Evolutionary conservation across 2,329 filamentous ascomycete species (phyloP).

Genomic region (Pseudopithomyces chartarum): DNA sequence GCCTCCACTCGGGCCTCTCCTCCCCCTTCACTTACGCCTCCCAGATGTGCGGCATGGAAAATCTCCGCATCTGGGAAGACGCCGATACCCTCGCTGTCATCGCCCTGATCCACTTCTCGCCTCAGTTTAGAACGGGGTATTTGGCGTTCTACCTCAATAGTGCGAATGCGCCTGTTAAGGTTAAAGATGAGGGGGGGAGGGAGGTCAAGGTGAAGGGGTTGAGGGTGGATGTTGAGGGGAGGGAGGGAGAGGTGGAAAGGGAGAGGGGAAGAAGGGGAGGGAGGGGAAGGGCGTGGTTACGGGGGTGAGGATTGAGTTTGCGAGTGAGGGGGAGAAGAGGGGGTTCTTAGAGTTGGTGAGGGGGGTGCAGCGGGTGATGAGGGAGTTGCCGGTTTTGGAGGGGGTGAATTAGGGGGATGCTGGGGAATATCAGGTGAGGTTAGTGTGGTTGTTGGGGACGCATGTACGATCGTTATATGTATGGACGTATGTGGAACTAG

Average conservation of each 20-base stretch:
- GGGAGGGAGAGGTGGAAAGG: conserved; percentile 14
- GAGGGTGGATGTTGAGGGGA: conserved; percentile 37
- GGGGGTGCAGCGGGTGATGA: conserved; percentile 44
- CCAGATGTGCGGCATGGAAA: conserved; percentile 56
- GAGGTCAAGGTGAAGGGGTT: conserved; percentile 51
- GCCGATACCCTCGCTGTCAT: conserved; percentile 49
- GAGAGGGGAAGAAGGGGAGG: conserved; percentile 3
- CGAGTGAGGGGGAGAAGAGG: conserved; percentile 47
- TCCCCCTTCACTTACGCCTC: conserved; percentile 52
- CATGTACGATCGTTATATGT: too few relatives aligned
- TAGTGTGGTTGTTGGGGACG: too few relatives aligned
- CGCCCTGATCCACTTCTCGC: conserved; percentile 51
- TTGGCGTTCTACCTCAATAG: conserved; percentile 53
- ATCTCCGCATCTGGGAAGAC: conserved; percentile 54
- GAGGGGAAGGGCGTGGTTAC: conserved; percentile 43
- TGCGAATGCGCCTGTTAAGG: conserved; percentile 40
- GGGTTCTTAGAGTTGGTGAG: conserved; percentile 46
- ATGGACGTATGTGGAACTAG: too few relatives aligned
- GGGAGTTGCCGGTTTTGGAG: conserved; percentile 46
- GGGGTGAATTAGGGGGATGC: conserved; percentile 32
- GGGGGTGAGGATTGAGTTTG: conserved; percentile 52
- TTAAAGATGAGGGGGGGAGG: conserved; percentile 47
- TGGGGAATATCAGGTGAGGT: too few relatives aligned
- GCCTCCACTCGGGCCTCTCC: conserved; percentile 50
- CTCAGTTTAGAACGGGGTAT: conserved; percentile 51